phyloP scores from a whole-genome alignment of 2,329 filamentous ascomycete species.

The Botrytis squamosa region DNA sequence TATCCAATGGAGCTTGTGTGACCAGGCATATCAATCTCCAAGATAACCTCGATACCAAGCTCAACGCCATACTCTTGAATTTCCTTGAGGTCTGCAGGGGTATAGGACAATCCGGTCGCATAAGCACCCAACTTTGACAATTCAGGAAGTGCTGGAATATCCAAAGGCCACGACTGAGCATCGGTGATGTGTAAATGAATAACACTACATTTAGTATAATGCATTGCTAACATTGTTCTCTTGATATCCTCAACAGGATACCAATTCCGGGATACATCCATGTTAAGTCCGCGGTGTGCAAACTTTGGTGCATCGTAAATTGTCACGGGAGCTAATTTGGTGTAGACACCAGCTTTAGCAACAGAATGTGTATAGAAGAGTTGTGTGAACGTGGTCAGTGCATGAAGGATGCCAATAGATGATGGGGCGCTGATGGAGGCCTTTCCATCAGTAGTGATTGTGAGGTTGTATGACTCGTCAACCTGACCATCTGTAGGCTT shows the following conservation, averaged over 20 bases:
- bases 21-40: conserved; percentile 80
- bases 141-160: conserved; percentile 71
- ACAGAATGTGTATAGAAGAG: conserved; percentile 72
- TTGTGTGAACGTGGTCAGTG: conserved; percentile 75
- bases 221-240: conserved; percentile 71
- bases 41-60: conserved; percentile 67
- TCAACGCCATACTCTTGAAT: conserved; percentile 70
- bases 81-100: conserved; percentile 57
- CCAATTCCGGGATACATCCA: conserved; percentile 75
- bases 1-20: conserved; percentile 69
- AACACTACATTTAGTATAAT: conserved; percentile 80
- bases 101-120: conserved; percentile 64
- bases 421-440: conserved; percentile 64
- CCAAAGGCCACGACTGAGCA: conserved; percentile 81
- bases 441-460: conserved; percentile 55
- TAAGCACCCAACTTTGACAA: conserved; percentile 75
- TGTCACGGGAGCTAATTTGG: conserved; percentile 64
- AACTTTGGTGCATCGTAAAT: conserved; percentile 76
- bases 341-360: conserved; percentile 59
- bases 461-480: conserved; percentile 74
- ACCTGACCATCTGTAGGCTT: conserved; percentile 62
- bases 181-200: conserved; percentile 82
- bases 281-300: conserved; percentile 72
- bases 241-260: conserved; percentile 54
- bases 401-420: conserved; percentile 67